phyloP scores from a whole-genome alignment of 202 grass and related monocot genomes.

The Musa balbisiana region DNA sequence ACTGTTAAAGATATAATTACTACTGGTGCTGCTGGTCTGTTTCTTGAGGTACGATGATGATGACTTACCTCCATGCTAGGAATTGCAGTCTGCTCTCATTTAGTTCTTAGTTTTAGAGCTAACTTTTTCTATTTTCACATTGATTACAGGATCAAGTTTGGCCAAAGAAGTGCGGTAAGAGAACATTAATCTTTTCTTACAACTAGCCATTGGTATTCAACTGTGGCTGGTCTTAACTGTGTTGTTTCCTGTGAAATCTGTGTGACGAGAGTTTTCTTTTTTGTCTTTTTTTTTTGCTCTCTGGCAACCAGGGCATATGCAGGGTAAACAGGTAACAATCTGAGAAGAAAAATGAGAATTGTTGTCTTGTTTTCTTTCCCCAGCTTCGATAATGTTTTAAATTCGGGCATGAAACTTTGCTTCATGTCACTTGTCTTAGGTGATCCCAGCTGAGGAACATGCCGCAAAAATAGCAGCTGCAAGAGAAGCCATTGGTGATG shows the following conservation, averaged over 20 bases:
- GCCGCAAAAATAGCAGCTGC: constrained; percentile 4
- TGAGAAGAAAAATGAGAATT: neutral
- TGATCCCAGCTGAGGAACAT: constrained; percentile 4
- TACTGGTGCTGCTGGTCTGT: neutral
- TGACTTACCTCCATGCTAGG: neutral
- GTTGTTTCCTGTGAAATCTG: neutral
- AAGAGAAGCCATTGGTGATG: constrained; percentile 19
- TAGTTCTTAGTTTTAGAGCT: neutral
- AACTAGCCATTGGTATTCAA: too few relatives aligned
- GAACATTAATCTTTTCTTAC: neutral
- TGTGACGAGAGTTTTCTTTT: too few relatives aligned
- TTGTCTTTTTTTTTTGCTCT: neutral
- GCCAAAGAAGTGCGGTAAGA: constrained; percentile 5
- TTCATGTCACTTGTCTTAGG: neutral
- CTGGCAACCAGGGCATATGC: neutral
- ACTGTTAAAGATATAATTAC: neutral
- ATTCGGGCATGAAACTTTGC: neutral
- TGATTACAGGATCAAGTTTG: constrained; percentile 4
- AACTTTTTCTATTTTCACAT: neutral
- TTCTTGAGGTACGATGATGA: neutral
- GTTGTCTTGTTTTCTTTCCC: neutral
- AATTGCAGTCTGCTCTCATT: neutral
- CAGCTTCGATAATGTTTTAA: neutral
- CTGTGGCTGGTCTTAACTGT: too few relatives aligned
- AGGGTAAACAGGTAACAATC: neutral